Conservation (phyloP, 2,329 filamentous ascomycete species). For the Colletotrichum karsti region DNA sequence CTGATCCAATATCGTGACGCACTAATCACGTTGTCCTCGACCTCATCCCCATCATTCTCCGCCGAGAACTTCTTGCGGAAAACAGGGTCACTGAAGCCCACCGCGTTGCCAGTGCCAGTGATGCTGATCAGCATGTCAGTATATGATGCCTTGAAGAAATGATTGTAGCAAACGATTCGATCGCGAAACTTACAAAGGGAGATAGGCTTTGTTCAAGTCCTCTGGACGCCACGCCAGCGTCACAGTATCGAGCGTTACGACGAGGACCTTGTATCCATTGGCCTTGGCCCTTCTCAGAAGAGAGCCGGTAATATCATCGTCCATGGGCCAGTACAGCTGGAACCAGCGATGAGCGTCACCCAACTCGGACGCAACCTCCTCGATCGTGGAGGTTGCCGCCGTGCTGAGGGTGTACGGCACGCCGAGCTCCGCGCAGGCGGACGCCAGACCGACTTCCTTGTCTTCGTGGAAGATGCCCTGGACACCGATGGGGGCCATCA, state of each 20-base stretch:
- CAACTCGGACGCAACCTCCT: constrained; percentile 70
- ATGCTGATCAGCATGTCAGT: constrained; percentile 36
- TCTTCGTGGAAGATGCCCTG: constrained; percentile 73
- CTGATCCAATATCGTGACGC: constrained; percentile 62
- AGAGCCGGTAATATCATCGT: constrained; percentile 71
- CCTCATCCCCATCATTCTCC: constrained; percentile 51
- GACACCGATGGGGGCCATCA: constrained; percentile 76
- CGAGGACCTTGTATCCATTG: constrained; percentile 70
- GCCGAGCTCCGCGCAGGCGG: constrained; percentile 66
- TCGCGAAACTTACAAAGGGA: constrained; percentile 55
- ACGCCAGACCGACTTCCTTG: constrained; percentile 69
- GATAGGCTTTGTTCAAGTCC: constrained; percentile 70
- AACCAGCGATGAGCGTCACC: constrained; percentile 71
- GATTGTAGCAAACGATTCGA: no score
- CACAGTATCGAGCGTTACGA: constrained; percentile 79
- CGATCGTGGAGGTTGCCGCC: constrained; percentile 69
- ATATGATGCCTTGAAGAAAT: no score
- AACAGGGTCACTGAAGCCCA: constrained; percentile 74
- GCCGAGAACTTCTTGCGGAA: constrained; percentile 67
- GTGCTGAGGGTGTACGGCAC: constrained; percentile 76
- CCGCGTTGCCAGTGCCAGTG: constrained; percentile 63
- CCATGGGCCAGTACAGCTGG: constrained; percentile 78
- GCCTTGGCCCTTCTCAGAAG: constrained; percentile 69
- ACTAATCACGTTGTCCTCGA: constrained; percentile 56
- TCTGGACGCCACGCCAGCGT: constrained; percentile 73